phyloP scores from a whole-genome alignment of 352 stramenopile species.

The Globisporangium polare region DNA sequence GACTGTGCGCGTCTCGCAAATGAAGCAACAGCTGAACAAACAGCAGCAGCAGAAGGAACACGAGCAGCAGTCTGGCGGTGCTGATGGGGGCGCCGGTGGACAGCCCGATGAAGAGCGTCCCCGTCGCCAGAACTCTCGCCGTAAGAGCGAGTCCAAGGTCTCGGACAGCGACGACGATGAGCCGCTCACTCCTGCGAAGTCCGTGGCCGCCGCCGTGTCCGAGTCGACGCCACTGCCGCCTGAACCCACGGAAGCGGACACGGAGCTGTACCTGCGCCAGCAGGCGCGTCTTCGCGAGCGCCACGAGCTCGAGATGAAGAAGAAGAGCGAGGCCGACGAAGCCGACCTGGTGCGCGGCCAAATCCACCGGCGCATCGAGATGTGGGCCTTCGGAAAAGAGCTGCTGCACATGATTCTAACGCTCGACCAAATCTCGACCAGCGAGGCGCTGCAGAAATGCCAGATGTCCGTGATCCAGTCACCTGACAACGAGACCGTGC shows the following conservation, averaged over 20 bases:
- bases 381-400: constrained; percentile 84
- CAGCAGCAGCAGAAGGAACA: constrained; percentile 56
- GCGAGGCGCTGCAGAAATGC: constrained; percentile 66
- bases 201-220: background rate
- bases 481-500: constrained; percentile 72
- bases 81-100: constrained; percentile 21
- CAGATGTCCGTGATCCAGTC: constrained; percentile 79
- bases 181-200: background rate
- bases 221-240: constrained; percentile 60
- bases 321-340: constrained; percentile 76
- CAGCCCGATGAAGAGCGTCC: constrained; percentile 23
- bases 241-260: constrained; percentile 63
- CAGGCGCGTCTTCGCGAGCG: constrained; percentile 79
- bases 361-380: constrained; percentile 72
- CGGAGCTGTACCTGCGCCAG: constrained; percentile 76
- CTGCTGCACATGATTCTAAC: constrained; percentile 82
- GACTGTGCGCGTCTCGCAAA: constrained; percentile 77
- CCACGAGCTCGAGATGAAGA: constrained; percentile 78
- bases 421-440: constrained; percentile 77
- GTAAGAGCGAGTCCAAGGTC: constrained; percentile 46
- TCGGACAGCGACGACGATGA: constrained; percentile 62
- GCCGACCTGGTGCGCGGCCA: constrained; percentile 70
- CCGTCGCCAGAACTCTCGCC: constrained; percentile 22
- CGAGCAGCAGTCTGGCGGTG: constrained; percentile 19
- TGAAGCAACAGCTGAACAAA: constrained; percentile 81